Percentiles rank a stretch among this genome's conserved stretches.
Conservation (phyloP, 768 basidiomycete species). For the Trametes punicea region DNA sequence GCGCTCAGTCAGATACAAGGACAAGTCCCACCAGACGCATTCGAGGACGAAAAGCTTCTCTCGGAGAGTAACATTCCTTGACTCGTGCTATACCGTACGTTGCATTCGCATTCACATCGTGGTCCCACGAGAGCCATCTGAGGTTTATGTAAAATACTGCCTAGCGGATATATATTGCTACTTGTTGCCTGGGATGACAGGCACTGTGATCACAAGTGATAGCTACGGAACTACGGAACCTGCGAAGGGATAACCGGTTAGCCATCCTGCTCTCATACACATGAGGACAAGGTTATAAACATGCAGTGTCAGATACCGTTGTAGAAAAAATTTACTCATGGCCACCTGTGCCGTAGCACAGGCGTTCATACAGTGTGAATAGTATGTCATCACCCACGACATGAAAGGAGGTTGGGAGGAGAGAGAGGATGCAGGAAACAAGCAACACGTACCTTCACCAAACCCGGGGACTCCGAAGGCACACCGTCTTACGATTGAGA, state of each 20-base stretch:
- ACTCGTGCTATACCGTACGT: neutral
- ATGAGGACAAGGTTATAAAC: neutral
- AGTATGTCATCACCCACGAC: slow-evolving; percentile 26
- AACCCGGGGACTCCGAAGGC: too few species aligned
- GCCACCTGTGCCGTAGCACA: slow-evolving; percentile 40
- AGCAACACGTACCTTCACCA: slow-evolving; percentile 21
- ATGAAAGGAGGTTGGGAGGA: slow-evolving; percentile 48
- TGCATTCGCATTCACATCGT: too few species aligned
- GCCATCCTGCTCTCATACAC: neutral
- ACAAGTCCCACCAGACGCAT: slow-evolving; percentile 79
- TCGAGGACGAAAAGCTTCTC: slow-evolving; percentile 48
- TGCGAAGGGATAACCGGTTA: neutral
- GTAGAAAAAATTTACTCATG: slow-evolving; percentile 59
- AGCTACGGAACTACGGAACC: neutral
- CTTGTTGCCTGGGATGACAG: too few species aligned
- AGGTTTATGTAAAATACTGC: too few species aligned
- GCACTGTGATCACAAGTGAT: too few species aligned
- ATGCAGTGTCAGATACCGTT: slow-evolving; percentile 75
- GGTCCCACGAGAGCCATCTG: too few species aligned
- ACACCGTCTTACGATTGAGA: too few species aligned
- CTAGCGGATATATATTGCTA: too few species aligned
- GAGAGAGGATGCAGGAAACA: neutral
- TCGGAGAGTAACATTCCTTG: slow-evolving; percentile 3
- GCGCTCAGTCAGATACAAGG: slow-evolving; percentile 89
- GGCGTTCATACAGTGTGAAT: slow-evolving; percentile 78